phyloP scores from a whole-genome alignment of 2,329 filamentous ascomycete species.

The Emergomyces pasteurianus region DNA sequence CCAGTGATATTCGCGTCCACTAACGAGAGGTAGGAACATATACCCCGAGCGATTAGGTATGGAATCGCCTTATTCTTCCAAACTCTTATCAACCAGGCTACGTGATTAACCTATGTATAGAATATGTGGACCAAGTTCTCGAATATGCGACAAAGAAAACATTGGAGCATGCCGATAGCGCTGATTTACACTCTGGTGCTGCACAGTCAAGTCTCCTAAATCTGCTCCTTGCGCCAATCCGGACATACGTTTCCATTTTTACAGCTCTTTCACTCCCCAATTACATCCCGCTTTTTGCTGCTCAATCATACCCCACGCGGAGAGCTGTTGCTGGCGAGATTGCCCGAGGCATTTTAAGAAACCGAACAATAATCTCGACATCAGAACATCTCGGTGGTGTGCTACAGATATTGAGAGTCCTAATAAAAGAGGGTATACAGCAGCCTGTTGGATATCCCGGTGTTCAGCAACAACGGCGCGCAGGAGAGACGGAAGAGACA shows the following conservation, averaged over 20 bases:
- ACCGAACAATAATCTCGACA: slow-evolving; percentile 67
- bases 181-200: slow-evolving; percentile 80
- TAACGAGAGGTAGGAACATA: slow-evolving; percentile 52
- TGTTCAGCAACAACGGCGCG: slow-evolving; percentile 58
- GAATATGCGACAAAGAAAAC: slow-evolving; percentile 81
- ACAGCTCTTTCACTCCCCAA: slow-evolving; percentile 89
- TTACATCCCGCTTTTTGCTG: slow-evolving; percentile 79
- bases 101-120: slow-evolving; percentile 25
- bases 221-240: slow-evolving; percentile 79
- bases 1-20: slow-evolving; percentile 1
- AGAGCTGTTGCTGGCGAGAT: slow-evolving; percentile 85
- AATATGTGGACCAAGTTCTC: slow-evolving; percentile 91
- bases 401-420: slow-evolving; percentile 73
- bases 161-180: slow-evolving; percentile 77
- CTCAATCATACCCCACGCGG: slow-evolving; percentile 85
- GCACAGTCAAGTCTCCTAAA: slow-evolving; percentile 83
- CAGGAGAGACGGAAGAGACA: slow-evolving; percentile 86
- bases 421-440: slow-evolving; percentile 88
- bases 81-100: not conserved
- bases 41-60: slow-evolving; percentile 66
- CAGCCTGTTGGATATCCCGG: slow-evolving; percentile 74
- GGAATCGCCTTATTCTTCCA: not conserved
- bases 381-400: slow-evolving; percentile 75
- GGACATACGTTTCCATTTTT: slow-evolving; percentile 85
- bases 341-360: slow-evolving; percentile 66